Evolutionary conservation across 202 grass and related monocot genomes (phyloP).

Genomic region (Carex arenaria): DNA sequence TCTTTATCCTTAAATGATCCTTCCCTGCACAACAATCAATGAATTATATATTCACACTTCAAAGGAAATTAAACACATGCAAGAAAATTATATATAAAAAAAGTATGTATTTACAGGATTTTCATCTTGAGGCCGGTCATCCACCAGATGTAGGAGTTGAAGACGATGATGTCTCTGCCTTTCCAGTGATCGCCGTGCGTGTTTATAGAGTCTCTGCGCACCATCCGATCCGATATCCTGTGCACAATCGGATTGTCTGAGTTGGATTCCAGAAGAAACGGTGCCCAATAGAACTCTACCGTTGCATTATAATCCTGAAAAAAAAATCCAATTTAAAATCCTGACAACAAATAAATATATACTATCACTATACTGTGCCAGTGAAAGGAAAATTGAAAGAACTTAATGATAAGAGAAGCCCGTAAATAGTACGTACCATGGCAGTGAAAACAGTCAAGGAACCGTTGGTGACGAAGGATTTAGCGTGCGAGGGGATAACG

Average conservation of each 20-base stretch:
- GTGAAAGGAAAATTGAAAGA: no score
- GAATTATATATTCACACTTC: no score
- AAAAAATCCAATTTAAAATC: neutral
- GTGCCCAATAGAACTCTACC: constrained; percentile 92
- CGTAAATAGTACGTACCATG: constrained; percentile 8
- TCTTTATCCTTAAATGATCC: constrained; percentile 29
- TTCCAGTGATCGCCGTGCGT: constrained; percentile 57
- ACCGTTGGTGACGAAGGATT: constrained; percentile 29
- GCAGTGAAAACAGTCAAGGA: constrained; percentile 13
- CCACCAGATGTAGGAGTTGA: constrained; percentile 95
- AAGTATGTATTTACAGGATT: constrained; percentile 29
- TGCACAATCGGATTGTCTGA: constrained; percentile 51
- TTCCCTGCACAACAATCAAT: constrained; percentile 11
- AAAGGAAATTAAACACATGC: no score
- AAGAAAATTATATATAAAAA: neutral
- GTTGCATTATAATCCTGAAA: constrained; percentile 57
- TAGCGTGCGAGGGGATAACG: constrained; percentile 17
- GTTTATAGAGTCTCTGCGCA: constrained; percentile 45
- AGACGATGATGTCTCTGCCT: constrained; percentile 55
- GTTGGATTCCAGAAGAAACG: constrained; percentile 84
- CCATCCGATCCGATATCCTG: constrained; percentile 54
- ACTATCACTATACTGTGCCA: neutral
- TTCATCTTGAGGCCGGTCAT: constrained; percentile 68
- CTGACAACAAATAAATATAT: neutral
- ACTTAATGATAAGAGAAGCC: no score